These are phyloP conservation scores for Harringtonia aguacate DNA, from an alignment of 2,329 filamentous ascomycete species.

Conservation along the genomic window DNA sequence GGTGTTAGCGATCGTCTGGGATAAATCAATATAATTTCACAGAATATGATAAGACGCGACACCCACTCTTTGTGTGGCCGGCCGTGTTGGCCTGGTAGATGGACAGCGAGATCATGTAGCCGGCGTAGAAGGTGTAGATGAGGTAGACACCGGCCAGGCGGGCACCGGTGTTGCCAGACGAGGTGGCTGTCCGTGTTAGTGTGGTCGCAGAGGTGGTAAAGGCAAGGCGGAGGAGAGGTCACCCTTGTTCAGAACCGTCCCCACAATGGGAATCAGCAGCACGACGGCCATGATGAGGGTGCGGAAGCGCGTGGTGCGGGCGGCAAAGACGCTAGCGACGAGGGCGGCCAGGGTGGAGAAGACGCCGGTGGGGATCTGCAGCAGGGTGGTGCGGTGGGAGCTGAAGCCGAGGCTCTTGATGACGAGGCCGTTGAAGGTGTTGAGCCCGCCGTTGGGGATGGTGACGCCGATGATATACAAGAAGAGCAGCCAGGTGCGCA, in stretches of 20 bases:
- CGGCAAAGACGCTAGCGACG: conserved; percentile 10
- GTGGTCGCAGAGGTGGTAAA: no score
- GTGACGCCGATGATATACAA: conserved; percentile 13
- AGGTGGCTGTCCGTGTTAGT: no score
- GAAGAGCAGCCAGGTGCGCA: conserved; percentile 15
- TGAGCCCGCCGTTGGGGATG: conserved; percentile 11
- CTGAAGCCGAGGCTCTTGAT: conserved; percentile 8
- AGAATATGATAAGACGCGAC: no score
- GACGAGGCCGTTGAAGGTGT: conserved; percentile 8
- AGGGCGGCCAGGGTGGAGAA: conserved; percentile 12
- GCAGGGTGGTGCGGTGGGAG: conserved; percentile 6
- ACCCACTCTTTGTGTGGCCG: conserved; percentile 13
- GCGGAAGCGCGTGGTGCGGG: conserved; percentile 9
- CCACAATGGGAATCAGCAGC: conserved; percentile 22
- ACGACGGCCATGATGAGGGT: conserved; percentile 18
- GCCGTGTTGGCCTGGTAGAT: conserved; percentile 12
- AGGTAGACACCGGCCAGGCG: not conserved
- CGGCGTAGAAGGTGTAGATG: conserved; percentile 13
- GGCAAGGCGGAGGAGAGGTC: no score
- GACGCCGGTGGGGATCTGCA: conserved; percentile 9
- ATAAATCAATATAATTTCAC: no score
- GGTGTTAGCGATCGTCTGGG: no score
- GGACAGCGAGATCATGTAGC: conserved; percentile 13
- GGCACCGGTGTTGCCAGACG: no score
- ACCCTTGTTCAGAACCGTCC: conserved; percentile 24